A percentile compares a stretch with the other conserved stretches of the same genome.
Evolutionary conservation across 1,284 basidiomycete species (phyloP).

Genomic region (Cronartium quercuum): DNA sequence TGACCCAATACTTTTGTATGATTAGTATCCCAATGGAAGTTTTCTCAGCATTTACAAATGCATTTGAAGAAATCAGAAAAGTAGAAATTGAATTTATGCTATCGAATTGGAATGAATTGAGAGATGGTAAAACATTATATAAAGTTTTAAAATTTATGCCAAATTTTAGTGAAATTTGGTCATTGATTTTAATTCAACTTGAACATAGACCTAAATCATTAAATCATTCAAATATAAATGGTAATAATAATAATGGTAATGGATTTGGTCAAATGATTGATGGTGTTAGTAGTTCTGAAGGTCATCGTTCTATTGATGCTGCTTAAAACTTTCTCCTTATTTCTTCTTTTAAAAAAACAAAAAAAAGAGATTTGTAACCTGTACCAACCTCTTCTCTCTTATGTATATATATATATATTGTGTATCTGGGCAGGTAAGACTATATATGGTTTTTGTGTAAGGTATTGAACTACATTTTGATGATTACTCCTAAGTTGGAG

Average conservation of each 20-base stretch:
- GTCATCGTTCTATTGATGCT: not conserved
- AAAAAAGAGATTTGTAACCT: no score
- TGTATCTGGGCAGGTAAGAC: no score
- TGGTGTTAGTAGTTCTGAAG: not conserved
- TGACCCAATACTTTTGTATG: not conserved
- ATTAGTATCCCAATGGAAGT: slow-evolving; percentile 44
- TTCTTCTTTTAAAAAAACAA: not conserved
- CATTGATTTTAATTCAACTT: slow-evolving; percentile 7
- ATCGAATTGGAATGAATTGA: slow-evolving; percentile 40
- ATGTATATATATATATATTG: no score
- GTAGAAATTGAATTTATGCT: slow-evolving; percentile 43
- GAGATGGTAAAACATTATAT: slow-evolving; percentile 17
- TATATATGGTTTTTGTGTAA: no score
- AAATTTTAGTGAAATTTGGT: slow-evolving; percentile 30
- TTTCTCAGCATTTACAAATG: slow-evolving; percentile 42
- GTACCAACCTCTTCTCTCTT: no score
- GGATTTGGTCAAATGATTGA: not conserved
- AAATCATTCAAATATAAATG: not conserved
- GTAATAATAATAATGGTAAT: not conserved
- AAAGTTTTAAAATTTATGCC: slow-evolving; percentile 20
- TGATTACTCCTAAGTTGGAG: no score
- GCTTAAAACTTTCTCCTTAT: not conserved
- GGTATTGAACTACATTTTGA: no score
- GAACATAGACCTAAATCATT: slow-evolving; percentile 15
- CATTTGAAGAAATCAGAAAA: slow-evolving; percentile 43